Evolutionary conservation across 192 early-diverging fungal species (phyloP).

Genomic region (Backusella circina): DNA sequence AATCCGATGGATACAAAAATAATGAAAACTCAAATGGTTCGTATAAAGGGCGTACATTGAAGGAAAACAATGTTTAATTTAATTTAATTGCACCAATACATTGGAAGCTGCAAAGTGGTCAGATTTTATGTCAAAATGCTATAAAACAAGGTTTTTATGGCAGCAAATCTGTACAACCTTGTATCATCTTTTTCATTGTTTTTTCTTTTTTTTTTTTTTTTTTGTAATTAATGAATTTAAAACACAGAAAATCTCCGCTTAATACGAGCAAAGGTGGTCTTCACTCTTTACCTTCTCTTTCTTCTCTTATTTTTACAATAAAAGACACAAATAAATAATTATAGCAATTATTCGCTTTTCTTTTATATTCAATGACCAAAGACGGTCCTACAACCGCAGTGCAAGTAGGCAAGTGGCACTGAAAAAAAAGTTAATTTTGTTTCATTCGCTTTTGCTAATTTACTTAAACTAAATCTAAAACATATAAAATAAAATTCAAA

Average conservation of each 20-base stretch:
- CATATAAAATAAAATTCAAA: not conserved
- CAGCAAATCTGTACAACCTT: not conserved
- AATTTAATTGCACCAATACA: too few relatives aligned
- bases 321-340: not conserved
- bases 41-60: not conserved
- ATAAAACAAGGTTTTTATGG: not conserved
- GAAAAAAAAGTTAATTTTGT: not conserved
- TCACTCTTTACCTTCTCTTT: not conserved
- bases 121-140: not conserved
- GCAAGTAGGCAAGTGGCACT: slow-evolving; percentile 31
- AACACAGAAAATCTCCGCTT: not conserved
- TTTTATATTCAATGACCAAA: slow-evolving; percentile 14
- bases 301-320: not conserved
- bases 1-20: not conserved
- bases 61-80: not conserved
- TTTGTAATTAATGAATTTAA: not conserved
- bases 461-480: not conserved
- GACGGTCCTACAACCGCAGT: slow-evolving; percentile 35
- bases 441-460: not conserved
- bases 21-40: not conserved
- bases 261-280: not conserved
- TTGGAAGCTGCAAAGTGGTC: too few relatives aligned
- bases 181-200: slow-evolving; percentile 1
- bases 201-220: not conserved
- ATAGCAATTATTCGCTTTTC: not conserved